phyloP scores from a whole-genome alignment of 73 alveolate genomes.

The Stentor coeruleus region DNA sequence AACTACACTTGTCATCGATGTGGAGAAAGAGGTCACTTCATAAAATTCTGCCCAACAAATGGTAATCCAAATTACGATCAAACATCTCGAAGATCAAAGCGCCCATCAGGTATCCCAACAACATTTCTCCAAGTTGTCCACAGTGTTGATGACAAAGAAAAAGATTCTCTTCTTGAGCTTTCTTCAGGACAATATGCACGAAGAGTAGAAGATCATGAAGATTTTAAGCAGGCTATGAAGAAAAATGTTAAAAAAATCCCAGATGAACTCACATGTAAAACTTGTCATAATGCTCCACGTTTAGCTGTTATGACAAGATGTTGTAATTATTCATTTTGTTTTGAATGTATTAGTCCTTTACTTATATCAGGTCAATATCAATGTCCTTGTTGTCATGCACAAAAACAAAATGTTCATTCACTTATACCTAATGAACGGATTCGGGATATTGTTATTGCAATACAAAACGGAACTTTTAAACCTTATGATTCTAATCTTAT shows the following conservation, averaged over 20 bases:
- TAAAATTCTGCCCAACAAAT: conserved; percentile 65
- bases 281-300: conserved; percentile 1
- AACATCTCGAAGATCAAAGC: neutral
- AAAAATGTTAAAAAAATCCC: conserved; percentile 3
- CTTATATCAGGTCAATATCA: neutral
- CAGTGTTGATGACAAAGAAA: neutral
- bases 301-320: conserved; percentile 22
- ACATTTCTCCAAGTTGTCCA: conserved; percentile 11
- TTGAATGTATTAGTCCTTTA: neutral
- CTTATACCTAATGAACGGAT: neutral
- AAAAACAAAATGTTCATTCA: neutral
- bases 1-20: conserved; percentile 59
- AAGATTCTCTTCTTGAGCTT: neutral
- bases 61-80: conserved; percentile 54
- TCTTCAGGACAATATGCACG: conserved; percentile 1
- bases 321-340: conserved; percentile 5
- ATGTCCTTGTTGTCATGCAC: conserved; percentile 4
- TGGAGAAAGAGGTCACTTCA: conserved; percentile 44
- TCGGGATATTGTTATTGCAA: neutral
- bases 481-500: neutral
- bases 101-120: conserved; percentile 25
- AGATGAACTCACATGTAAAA: conserved; percentile 1
- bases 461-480: neutral
- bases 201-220: conserved; percentile 22
- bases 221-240: neutral